Percentiles rank a stretch among this genome's conserved stretches.
Evolutionary conservation across 257 asterid genomes (phyloP).

Genomic region (Ophiorrhiza pumila): DNA sequence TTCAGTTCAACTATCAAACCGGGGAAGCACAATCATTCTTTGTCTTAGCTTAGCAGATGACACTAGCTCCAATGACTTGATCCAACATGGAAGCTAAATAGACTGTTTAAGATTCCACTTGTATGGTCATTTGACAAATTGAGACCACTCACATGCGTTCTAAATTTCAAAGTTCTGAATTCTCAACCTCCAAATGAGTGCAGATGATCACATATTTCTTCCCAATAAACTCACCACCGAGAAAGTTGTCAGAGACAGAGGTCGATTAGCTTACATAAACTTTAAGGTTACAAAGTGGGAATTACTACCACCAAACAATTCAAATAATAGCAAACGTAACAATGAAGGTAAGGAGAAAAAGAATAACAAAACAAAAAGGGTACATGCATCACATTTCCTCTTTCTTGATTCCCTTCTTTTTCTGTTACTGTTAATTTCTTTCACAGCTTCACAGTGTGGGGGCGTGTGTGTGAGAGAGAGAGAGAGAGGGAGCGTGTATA

Average conservation of each 20-base stretch:
- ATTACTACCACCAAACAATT: neutral
- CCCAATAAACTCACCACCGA: neutral
- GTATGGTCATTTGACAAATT: neutral
- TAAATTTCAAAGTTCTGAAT: neutral
- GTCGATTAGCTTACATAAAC: neutral
- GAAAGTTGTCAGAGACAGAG: neutral
- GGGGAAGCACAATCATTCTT: neutral
- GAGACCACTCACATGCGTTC: neutral
- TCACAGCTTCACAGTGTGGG: too few relatives aligned
- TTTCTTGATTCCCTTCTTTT: neutral
- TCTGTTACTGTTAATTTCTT: neutral
- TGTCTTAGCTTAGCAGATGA: neutral
- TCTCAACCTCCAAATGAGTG: neutral
- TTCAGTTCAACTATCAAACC: neutral
- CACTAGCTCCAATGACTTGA: neutral
- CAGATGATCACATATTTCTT: conserved; percentile 7
- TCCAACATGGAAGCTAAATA: neutral
- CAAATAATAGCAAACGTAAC: neutral
- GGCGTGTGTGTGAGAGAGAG: neutral
- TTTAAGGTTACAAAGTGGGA: neutral
- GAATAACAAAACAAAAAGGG: neutral
- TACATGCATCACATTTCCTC: neutral
- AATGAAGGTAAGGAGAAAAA: neutral
- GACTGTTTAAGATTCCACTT: neutral
- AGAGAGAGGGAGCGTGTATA: conserved; percentile 23